Evolutionary conservation across 495 filamentous ascomycete species (phyloP).

Genomic region (Xylaria bambusicola): DNA sequence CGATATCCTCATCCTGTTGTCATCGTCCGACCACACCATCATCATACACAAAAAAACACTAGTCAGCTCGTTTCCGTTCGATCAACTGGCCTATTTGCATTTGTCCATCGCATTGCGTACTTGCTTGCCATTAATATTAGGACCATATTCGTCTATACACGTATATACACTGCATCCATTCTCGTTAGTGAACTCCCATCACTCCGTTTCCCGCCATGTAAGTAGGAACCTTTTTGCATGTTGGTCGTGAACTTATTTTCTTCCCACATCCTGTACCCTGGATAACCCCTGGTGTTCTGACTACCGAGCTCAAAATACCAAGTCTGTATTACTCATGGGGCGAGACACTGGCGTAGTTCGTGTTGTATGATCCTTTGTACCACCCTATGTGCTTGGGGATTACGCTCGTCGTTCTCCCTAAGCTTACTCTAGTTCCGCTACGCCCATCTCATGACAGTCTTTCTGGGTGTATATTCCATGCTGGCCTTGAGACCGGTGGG

Average conservation of each 20-base stretch:
- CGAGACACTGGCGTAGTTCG: constrained; percentile 6
- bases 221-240: constrained; percentile 8
- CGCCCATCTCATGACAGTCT: background rate
- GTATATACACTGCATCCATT: constrained; percentile 10
- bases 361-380: background rate
- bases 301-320: background rate
- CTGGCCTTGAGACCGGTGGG: constrained; percentile 23
- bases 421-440: background rate
- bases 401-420: background rate
- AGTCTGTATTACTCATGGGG: background rate
- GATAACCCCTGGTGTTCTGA: background rate
- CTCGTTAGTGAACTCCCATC: constrained; percentile 2
- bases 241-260: background rate
- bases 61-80: background rate
- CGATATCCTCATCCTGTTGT: background rate
- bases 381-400: background rate
- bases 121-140: background rate
- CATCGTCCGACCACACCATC: constrained; percentile 3
- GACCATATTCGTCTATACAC: constrained; percentile 2
- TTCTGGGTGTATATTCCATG: background rate
- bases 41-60: background rate
- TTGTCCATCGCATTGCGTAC: constrained; percentile 19
- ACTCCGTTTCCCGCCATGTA: constrained; percentile 10
- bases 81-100: constrained; percentile 22
- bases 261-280: background rate